Evolutionary conservation across 345 rosid species (phyloP), one percentile per base, ranked within the genome.

Genomic region (Populus nigra): DNA sequence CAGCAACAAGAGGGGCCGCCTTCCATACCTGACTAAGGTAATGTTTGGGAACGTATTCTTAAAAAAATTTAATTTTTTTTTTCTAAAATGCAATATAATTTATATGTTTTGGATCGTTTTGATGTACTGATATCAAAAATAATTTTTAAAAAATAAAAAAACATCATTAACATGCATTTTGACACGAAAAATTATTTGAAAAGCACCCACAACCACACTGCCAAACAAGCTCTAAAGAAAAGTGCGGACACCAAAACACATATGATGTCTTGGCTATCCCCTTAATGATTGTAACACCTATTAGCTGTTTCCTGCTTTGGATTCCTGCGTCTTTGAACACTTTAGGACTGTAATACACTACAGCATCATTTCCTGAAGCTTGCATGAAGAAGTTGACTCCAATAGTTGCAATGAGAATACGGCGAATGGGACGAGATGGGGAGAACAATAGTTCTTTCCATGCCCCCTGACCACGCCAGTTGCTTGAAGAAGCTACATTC

Each of bases 361-460:
- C 88, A 0, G 91, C 91, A 61, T 91, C 90, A 17, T 88, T 80
- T 0, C 93, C 93, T 27, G 95, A 88, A 41, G 90, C 91, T 75
- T 91, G 93, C 93, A 84, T 86, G 77, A 89, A 91, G 86, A 90
- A 89, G 76, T 91, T 87, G 12, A 88, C 69, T 12, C 92, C 93
- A 11, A 83, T 77, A 31, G 93, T 90, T 0, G 88, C 79, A 3
- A 87, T 67, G 12, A 91, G 82, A 16, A 87, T 86, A 57, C 87
- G 66, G 25, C 84, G 83, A 73, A 87, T 45, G 2, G 89, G 62
- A 4, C 76, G 80, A 31, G 88, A 77, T 49, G 91, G 90, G 1
- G 43, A 66, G 9, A 83, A 41, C 0, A 89, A 31, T n/a, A 86
- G 35, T n/a, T n/a, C n/a, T n/a, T n/a, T n/a, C n/a, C n/a, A n/a